phyloP scores from a whole-genome alignment of 208 protist species.

The Crithidia mellificae region DNA sequence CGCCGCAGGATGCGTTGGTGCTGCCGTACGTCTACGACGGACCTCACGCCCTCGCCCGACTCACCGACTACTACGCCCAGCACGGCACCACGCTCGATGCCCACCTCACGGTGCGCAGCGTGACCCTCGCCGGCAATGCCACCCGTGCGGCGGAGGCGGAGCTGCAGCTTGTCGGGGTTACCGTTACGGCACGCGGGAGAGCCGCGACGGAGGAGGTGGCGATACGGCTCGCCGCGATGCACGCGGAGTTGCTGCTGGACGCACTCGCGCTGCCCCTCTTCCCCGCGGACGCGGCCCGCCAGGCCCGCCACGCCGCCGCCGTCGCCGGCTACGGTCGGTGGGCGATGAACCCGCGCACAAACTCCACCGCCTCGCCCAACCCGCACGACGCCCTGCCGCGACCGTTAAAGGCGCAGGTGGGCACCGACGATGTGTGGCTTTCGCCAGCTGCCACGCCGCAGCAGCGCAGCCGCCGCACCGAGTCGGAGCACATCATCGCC shows the following conservation, averaged over 20 bases:
- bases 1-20: constrained; percentile 62
- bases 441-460: constrained; percentile 17
- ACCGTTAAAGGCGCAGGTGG: constrained; percentile 77
- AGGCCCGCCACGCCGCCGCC: constrained; percentile 61
- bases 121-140: constrained; percentile 33
- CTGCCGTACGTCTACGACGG: constrained; percentile 73
- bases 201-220: constrained; percentile 63
- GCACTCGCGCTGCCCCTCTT: constrained; percentile 65
- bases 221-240: constrained; percentile 75
- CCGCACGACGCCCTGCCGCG: constrained; percentile 58
- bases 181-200: constrained; percentile 52
- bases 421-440: constrained; percentile 72
- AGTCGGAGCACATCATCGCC: constrained; percentile 62
- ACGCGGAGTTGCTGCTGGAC: constrained; percentile 81
- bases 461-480: constrained; percentile 28
- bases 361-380: constrained; percentile 25
- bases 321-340: constrained; percentile 72
- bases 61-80: constrained; percentile 67
- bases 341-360: constrained; percentile 51
- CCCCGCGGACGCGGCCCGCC: constrained; percentile 43
- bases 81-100: constrained; percentile 48
- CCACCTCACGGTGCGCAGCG: constrained; percentile 36
- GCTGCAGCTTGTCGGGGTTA: constrained; percentile 44
- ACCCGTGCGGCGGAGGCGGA: constrained; percentile 61
- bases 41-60: constrained; percentile 40